Percentiles rank a stretch among this genome's conserved stretches.
Conservation (phyloP, 1,284 basidiomycete genomes). For the Flammula alnicola region DNA sequence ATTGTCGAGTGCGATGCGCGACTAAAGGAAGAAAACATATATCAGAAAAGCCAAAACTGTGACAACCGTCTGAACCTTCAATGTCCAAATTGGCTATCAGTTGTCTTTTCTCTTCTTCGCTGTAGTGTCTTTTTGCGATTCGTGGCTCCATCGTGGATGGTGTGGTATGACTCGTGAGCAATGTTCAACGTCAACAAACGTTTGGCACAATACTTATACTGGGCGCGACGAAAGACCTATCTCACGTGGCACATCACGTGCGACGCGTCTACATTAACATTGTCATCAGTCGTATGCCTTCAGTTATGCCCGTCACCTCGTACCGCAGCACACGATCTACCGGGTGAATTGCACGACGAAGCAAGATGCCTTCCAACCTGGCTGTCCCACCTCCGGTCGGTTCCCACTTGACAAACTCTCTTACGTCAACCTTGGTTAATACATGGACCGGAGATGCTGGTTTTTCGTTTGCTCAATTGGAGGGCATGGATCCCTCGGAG, state of each 20-base stretch:
- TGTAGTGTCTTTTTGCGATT: slow-evolving; percentile 40
- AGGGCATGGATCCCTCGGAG: slow-evolving; percentile 48
- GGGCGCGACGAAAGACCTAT: background rate
- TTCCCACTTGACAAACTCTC: slow-evolving; percentile 15
- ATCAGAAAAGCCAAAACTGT: slow-evolving; percentile 9
- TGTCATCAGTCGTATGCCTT: background rate
- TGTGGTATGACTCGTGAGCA: too few species aligned
- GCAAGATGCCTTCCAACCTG: slow-evolving; percentile 20
- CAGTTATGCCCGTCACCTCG: background rate
- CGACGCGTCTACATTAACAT: slow-evolving; percentile 5
- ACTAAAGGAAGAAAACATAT: slow-evolving; percentile 44
- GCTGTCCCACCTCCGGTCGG: slow-evolving; percentile 14
- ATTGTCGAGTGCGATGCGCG: slow-evolving; percentile 68
- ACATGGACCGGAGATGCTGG: slow-evolving; percentile 15
- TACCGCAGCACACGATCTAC: background rate
- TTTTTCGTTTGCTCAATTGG: slow-evolving; percentile 45
- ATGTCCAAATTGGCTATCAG: slow-evolving; percentile 77
- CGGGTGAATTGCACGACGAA: background rate
- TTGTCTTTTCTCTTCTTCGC: slow-evolving; percentile 70
- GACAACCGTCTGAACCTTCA: slow-evolving; percentile 56
- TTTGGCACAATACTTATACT: background rate
- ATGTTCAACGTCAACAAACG: slow-evolving; percentile 1
- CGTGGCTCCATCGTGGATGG: slow-evolving; percentile 34
- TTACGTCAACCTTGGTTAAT: slow-evolving; percentile 24
- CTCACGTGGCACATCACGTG: slow-evolving; percentile 6